Base-by-base conservation (phyloP, 2,329 filamentous ascomycete genomes). In the Harringtonia lauricola region DNA sequence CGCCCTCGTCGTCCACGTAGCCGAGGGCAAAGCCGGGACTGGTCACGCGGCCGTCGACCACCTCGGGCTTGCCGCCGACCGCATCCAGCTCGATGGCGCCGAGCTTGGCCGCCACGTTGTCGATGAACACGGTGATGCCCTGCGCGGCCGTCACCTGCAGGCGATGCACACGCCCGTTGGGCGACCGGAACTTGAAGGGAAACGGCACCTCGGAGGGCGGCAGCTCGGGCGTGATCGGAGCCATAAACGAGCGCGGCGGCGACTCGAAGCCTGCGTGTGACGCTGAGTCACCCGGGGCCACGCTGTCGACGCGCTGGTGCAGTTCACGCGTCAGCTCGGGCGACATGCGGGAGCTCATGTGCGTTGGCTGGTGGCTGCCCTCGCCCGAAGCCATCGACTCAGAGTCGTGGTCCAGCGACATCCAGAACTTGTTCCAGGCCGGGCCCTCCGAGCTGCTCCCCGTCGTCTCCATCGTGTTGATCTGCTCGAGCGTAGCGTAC, bases 401-500 rank as follows among this genome's bases (percentile, higher is more conserved):
- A 14, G 89, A 90, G 61, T 95, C 90, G 55, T 94, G 80, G 62
- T 96, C 78, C 55, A 98, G 81, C 1, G 92, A 96, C 52, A 96
- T 72, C 92, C 92, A 98, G 68, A 98, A 98, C 65, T 96, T 98
- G 70, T 95, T 96, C 92, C 92, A 98, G 8, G 92, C 92, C 6
- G 92, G 92, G 0, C 92, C 92, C 65, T 98, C 92, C n/a, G n/a
- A n/a, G n/a, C n/a, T n/a, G 54, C 79, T 87, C 59, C 95, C 90
- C 35, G 78, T 77, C 42, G 81, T 88, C 34, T 77, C 81, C 82
- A 98, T 96, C 47, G 86, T 88, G 69, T 96, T 96, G 65, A 94
- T 88, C 69, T 95, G 90, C 65, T 98, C 92, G 42, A 98, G 75
- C 6, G 92, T 98, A 40, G 92, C 92, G 64, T 98, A 98, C 19